Evolutionary conservation across 129 eudicot genomes (phyloP).

Genomic region (Pulicaria dysenterica): DNA sequence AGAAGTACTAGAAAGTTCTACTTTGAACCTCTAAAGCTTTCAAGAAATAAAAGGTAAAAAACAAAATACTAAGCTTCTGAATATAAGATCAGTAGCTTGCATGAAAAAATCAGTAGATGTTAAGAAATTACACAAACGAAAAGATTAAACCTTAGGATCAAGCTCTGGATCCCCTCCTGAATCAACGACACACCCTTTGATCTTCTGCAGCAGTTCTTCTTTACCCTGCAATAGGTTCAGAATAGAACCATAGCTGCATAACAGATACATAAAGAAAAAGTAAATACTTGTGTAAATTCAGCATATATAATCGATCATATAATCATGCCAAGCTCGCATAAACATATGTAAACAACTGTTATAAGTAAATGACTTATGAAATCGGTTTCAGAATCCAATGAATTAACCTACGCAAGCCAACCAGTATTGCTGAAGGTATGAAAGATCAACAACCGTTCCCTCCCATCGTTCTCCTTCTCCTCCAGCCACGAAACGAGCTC

Average conservation of each 20-base stretch:
- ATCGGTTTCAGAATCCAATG: neutral
- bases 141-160: conserved; percentile 66
- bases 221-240: conserved; percentile 58
- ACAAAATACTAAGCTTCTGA: neutral
- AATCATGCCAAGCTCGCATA: neutral
- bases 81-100: neutral
- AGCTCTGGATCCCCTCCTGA: conserved; percentile 86
- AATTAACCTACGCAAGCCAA: conserved; percentile 89
- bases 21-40: neutral
- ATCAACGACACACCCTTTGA: conserved; percentile 84
- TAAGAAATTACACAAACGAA: neutral
- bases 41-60: neutral
- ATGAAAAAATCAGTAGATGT: too few species aligned
- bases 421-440: conserved; percentile 97
- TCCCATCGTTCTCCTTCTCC: conserved; percentile 49
- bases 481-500: conserved; percentile 69
- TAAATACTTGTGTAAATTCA: neutral
- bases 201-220: conserved; percentile 61
- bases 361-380: neutral
- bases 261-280: conserved; percentile 9
- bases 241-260: conserved; percentile 73
- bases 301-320: neutral
- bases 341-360: too few species aligned
- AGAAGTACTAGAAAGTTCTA: neutral
- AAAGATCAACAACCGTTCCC: conserved; percentile 68